Base-by-base conservation (phyloP, 2,329 filamentous ascomycete species). In the Plectosphaerella cucumerina region DNA sequence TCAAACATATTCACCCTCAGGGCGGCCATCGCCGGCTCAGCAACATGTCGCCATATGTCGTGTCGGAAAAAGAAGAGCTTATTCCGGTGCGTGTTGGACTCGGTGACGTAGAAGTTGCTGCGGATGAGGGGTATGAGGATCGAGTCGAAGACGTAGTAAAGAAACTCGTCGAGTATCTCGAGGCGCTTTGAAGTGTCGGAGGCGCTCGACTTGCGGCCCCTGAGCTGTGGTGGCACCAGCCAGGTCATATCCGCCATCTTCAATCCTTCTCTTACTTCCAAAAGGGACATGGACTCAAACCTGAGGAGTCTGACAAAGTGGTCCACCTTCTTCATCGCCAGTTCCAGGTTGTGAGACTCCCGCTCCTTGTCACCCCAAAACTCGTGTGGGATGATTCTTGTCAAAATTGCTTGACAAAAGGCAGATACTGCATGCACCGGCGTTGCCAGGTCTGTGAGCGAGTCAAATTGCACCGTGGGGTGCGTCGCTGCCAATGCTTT, bases 111-210 rank as follows among this genome's bases (percentile, higher is more conserved):
- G 62, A 99, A 99, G 61, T 94, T 92, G 55, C 82, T 85, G 33
- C 89, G 84, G 45, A 97, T 80, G 8, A 99, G 76, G 10, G 94
- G 93, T 59, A 97, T 88, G 50, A 99, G 64, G 20, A 97, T 76
- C 0, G 92, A 97, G 67, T 99, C 94, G 61, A 99, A 94, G 4
- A 96, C 58, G 65, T 92, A 99, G 70, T 97, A 97, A 6, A 97
- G 61, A 52, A 97, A 85, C 65, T 99, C 94, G 49, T 84, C 70
- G 46, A 97, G 81, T 0, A 97, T 76, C 62, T 97, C 89, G 22
- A 72, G 74, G 11, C 92, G 85, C 67, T 97, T 97, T 6, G 72
- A 70, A 26, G 81, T 74, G 62, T 97, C 93, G 0, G 86, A 85
- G 53, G 77, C 74, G 53, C 87, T 87, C 47, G 87, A 73, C 50